Conservation (phyloP, 169 alveolate genomes). For the Plasmodium chabaudi region DNA sequence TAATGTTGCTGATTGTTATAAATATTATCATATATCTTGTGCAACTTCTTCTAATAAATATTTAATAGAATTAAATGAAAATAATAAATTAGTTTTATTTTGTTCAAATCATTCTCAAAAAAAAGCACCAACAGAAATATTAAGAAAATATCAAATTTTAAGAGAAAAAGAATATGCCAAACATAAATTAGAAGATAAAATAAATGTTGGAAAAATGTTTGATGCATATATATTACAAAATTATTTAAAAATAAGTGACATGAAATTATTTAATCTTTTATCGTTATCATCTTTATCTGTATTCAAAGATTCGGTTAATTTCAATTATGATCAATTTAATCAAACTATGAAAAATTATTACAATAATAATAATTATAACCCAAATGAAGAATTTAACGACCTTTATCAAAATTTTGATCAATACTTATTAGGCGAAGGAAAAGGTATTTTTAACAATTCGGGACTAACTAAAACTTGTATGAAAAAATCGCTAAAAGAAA, state of each 20-base stretch:
- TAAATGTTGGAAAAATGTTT: constrained; percentile 55
- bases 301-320: constrained; percentile 42
- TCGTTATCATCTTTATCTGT: constrained; percentile 62
- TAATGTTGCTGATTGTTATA: constrained; percentile 81
- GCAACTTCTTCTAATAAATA: constrained; percentile 84
- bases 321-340: constrained; percentile 44
- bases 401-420: constrained; percentile 39
- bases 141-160: constrained; percentile 83
- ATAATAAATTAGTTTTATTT: constrained; percentile 80
- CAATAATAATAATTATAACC: constrained; percentile 1
- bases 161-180: constrained; percentile 77
- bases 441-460: background rate
- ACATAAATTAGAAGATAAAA: constrained; percentile 77
- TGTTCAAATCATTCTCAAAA: constrained; percentile 85
- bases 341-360: constrained; percentile 1
- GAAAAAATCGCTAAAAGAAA: background rate
- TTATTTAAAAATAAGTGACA: constrained; percentile 54
- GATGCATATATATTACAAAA: constrained; percentile 64
- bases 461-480: background rate
- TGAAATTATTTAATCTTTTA: constrained; percentile 54
- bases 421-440: constrained; percentile 18
- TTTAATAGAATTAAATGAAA: constrained; percentile 81
- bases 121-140: constrained; percentile 85
- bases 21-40: constrained; percentile 86
- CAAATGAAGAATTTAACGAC: constrained; percentile 53